Evolutionary conservation across 768 basidiomycete species (phyloP), one percentile per base, ranked within the genome.

Genomic region (Podaxis sp.): DNA sequence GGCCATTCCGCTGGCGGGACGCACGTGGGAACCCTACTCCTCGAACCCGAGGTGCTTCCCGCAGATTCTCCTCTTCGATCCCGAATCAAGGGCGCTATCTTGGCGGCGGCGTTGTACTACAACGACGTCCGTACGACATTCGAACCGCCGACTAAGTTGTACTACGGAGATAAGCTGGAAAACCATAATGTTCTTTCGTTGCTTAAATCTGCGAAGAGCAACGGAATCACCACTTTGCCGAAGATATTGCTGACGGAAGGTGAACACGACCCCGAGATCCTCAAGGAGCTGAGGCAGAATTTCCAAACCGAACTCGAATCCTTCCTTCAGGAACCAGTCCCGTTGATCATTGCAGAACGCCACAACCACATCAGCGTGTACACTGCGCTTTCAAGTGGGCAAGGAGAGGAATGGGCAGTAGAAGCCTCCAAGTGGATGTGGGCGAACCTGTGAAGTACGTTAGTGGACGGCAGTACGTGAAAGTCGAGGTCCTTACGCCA

Each of bases 311-410:
- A 70, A 11, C 68, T 87, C 29, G 70, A 72, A 55, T 73, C 71
- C 29, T 76, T 71, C 54, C 64, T 76, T 4, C 75, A 73, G 4
- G 67, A 67, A 59, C 59, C 69, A 22, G 70, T 79, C 9, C 68
- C 68, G 63, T 73, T 73, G 47, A 67, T 82, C 17, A 67, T 83
- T 24, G 80, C 77, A 0, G 68, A 69, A 63, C 82, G 82, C 0
- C 88, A 90, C 64, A 89, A 89, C 69, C 88, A 89, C 66, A 74
- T 89, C 62, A 89, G 87, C 60, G 66, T 78, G 12, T 78, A 80
- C 55, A 79, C 75, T 74, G 80, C 78, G 9, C 68, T 87, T 59
- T 70, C 75, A 3, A 81, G 78, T 2, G 87, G 87, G 0, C 71
- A 83, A 66, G 88, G 84, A 12, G 88, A 89, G 65, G 77, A 82